Evolutionary conservation across 2,329 filamentous ascomycete genomes (phyloP).

Genomic region (Sporothrix schenckii): DNA sequence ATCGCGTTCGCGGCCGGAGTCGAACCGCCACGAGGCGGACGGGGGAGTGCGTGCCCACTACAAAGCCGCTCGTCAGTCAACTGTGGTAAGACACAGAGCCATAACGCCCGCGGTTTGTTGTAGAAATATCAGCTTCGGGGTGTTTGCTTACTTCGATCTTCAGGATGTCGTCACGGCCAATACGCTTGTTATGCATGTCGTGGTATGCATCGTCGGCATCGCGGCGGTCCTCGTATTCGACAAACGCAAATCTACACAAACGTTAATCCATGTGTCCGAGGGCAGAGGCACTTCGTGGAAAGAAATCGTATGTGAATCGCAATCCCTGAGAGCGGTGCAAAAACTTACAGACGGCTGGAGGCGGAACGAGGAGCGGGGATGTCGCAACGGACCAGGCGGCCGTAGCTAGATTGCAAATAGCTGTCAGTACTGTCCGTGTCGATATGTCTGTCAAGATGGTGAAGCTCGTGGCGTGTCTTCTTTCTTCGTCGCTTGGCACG

Average conservation of each 20-base stretch:
- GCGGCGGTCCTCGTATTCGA: conserved; percentile 97
- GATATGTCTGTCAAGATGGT: background rate
- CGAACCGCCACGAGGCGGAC: conserved; percentile 97
- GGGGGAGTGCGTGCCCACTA: conserved; percentile 98
- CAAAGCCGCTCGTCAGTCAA: background rate
- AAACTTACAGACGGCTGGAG: conserved; percentile 87
- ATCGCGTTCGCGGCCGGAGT: conserved; percentile 80
- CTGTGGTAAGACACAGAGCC: background rate
- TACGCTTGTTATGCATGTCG: conserved; percentile 99
- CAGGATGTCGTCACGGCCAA: conserved; percentile 89
- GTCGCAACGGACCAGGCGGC: conserved; percentile 95
- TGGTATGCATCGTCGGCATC: conserved; percentile 99
- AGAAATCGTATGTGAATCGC: too few species aligned
- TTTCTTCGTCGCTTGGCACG: conserved; percentile 3
- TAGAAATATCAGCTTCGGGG: too few species aligned
- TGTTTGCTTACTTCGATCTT: conserved; percentile 83
- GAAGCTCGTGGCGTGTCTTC: background rate
- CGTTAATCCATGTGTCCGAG: background rate
- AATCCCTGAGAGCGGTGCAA: too few species aligned
- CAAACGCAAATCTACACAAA: conserved; percentile 79
- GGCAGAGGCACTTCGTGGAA: too few species aligned
- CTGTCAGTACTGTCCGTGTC: conserved; percentile 55
- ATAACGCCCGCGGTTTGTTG: background rate
- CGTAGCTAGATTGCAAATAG: conserved; percentile 67
- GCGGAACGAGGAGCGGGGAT: conserved; percentile 95